Evolutionary conservation across 176 grass and related monocot genomes (phyloP).

Genomic region (Panicum miliaceum): DNA sequence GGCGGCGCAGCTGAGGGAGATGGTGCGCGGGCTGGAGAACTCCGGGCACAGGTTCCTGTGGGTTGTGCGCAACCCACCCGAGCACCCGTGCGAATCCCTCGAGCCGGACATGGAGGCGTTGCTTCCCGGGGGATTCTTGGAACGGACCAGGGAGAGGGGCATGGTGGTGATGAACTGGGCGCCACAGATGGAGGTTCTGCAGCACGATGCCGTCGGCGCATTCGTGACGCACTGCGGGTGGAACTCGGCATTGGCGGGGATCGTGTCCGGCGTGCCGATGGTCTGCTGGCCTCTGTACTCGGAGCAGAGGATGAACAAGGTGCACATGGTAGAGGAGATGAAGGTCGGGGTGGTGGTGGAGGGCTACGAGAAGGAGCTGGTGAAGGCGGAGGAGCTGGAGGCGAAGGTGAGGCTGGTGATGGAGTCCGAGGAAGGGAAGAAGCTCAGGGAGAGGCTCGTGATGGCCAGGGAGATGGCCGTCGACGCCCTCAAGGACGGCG

Average conservation of each 20-base stretch:
- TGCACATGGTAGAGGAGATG: conserved; percentile 44
- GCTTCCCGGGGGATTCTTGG: conserved; percentile 35
- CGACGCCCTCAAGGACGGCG: background rate
- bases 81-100: background rate
- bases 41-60: conserved; percentile 63
- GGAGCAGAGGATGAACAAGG: conserved; percentile 52
- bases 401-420: conserved; percentile 47
- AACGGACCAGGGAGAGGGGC: background rate
- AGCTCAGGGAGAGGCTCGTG: conserved; percentile 24
- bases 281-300: conserved; percentile 18
- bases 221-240: conserved; percentile 62
- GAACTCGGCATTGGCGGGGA: conserved; percentile 54
- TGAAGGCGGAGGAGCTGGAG: conserved; percentile 43
- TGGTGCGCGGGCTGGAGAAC: conserved; percentile 48
- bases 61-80: conserved; percentile 38
- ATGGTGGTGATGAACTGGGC: conserved; percentile 47
- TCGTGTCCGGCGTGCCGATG: background rate
- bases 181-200: conserved; percentile 54
- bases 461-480: background rate
- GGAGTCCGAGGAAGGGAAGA: conserved; percentile 28
- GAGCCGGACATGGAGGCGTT: conserved; percentile 30
- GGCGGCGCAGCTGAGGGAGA: conserved; percentile 40
- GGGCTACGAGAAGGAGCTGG: conserved; percentile 50
- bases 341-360: conserved; percentile 36
- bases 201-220: conserved; percentile 38